Conservation (phyloP, 2,329 filamentous ascomycete species). For the Colletotrichum sojae region DNA sequence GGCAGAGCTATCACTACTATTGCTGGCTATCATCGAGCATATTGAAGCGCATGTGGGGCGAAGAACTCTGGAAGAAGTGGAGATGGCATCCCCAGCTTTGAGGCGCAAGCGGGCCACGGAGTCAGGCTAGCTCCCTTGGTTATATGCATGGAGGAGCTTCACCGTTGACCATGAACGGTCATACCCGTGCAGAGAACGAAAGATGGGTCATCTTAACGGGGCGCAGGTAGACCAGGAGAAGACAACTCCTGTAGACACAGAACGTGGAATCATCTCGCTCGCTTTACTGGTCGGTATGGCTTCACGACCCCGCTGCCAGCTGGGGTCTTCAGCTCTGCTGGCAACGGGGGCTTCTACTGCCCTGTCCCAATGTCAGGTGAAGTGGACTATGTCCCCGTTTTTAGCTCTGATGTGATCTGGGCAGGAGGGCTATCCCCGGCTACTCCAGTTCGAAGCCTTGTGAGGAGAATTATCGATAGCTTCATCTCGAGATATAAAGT, state of each 20-base stretch:
- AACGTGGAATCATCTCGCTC: background rate
- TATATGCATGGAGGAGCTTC: background rate
- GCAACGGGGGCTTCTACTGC: background rate
- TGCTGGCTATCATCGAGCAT: background rate
- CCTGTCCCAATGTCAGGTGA: background rate
- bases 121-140: background rate
- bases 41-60: background rate
- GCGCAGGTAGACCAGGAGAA: background rate
- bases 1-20: background rate
- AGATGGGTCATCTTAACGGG: background rate
- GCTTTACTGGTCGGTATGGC: background rate
- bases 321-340: background rate
- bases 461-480: background rate
- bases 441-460: too few relatives aligned
- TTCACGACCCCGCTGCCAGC: background rate
- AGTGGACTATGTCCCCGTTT: slow-evolving; percentile 15
- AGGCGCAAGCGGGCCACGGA: background rate
- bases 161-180: slow-evolving; percentile 3
- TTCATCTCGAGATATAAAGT: slow-evolving; percentile 12
- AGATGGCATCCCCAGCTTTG: background rate
- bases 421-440: background rate
- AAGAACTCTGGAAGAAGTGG: background rate
- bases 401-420: background rate
- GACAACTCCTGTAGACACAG: background rate
- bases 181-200: background rate